A percentile compares a stretch with the other conserved stretches of the same genome.
Conservation (phyloP, 225 moss, liverwort and hornwort species). For the Polytrichum commune region DNA sequence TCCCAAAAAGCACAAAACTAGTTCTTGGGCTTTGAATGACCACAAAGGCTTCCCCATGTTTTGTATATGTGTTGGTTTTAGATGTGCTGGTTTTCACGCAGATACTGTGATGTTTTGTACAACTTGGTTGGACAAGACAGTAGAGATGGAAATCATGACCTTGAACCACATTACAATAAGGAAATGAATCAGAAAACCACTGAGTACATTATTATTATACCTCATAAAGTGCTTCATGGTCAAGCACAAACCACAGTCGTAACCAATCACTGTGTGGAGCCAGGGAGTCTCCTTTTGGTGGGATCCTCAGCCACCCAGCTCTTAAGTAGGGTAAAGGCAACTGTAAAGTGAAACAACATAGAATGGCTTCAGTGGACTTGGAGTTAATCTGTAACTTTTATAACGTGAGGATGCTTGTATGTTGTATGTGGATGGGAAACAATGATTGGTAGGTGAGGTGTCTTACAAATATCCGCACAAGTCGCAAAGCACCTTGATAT, state of each 20-base stretch:
- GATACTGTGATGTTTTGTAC: no score
- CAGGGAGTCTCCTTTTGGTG: conserved; percentile 77
- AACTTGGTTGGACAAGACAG: no score
- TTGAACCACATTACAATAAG: no score
- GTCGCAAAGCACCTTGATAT: conserved; percentile 85
- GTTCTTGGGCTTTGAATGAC: no score
- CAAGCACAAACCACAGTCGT: conserved; percentile 94
- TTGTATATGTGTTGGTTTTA: no score
- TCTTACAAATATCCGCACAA: conserved; percentile 91
- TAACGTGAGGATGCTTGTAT: neutral
- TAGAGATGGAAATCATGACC: no score
- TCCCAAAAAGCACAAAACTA: no score
- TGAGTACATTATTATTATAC: conserved; percentile 15
- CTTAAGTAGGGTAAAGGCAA: conserved; percentile 90
- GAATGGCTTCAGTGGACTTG: neutral
- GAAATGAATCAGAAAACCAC: no score
- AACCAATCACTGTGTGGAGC: conserved; percentile 96
- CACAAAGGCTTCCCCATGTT: no score
- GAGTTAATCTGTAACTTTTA: neutral
- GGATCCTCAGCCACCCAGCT: conserved; percentile 87
- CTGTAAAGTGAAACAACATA: conserved; percentile 41
- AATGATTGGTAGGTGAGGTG: neutral
- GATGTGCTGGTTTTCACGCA: neutral
- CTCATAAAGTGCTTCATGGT: conserved; percentile 95
- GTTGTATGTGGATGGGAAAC: no score